Conservation (phyloP, 805 yeast genomes). For the Metschnikowia henanensis region DNA sequence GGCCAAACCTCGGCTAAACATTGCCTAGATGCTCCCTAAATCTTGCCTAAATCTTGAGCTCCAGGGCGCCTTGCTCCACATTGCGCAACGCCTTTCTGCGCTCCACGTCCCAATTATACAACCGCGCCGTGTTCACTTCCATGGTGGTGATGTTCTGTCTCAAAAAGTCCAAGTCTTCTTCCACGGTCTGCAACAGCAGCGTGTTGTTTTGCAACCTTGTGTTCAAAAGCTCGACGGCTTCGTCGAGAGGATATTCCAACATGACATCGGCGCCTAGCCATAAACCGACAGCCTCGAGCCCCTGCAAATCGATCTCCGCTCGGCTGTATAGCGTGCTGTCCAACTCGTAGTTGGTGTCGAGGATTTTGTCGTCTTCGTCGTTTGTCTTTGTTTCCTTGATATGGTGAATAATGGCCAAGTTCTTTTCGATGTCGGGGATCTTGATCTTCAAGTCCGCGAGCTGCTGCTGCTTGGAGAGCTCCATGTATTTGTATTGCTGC, state of each 20-base stretch:
- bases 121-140: conserved; percentile 96
- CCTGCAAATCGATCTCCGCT: conserved; percentile 66
- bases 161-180: conserved; percentile 81
- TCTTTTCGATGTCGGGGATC: conserved; percentile 90
- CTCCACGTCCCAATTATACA: conserved; percentile 87
- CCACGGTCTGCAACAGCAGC: conserved; percentile 56
- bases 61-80: conserved; percentile 30
- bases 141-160: conserved; percentile 93
- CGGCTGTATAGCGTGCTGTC: conserved; percentile 90
- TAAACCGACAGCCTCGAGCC: conserved; percentile 60
- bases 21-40: not conserved
- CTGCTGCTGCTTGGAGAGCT: conserved; percentile 50
- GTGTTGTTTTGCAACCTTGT: conserved; percentile 64
- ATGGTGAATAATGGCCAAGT: conserved; percentile 69
- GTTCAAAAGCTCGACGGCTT: conserved; percentile 72
- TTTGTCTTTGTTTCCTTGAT: conserved; percentile 48
- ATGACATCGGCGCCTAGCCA: conserved; percentile 99
- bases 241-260: conserved; percentile 91
- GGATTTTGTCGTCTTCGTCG: conserved; percentile 29
- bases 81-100: conserved; percentile 53
- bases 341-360: conserved; percentile 82
- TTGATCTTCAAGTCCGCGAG: conserved; percentile 57
- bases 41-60: conserved; percentile 19
- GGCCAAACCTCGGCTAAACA: too few relatives aligned
- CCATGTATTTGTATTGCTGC: conserved; percentile 91